phyloP scores from a whole-genome alignment of 2,329 filamentous ascomycete genomes.

The Colletotrichum tropicicola region DNA sequence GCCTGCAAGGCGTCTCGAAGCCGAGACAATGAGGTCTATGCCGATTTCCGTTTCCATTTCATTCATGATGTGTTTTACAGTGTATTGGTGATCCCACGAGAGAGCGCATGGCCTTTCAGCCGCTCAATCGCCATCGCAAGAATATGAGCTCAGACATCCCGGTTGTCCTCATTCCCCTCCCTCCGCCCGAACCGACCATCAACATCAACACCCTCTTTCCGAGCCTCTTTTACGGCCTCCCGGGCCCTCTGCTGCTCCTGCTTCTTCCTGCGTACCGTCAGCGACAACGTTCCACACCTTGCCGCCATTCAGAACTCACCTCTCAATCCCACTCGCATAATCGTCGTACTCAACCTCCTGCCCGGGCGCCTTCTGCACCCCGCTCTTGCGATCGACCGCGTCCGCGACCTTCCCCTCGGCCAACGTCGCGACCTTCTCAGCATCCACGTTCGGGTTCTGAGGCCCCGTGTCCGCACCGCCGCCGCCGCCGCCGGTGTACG shows the following conservation, averaged over 20 bases:
- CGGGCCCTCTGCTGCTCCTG: constrained; percentile 34
- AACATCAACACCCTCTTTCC: constrained; percentile 31
- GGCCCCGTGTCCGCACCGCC: no score
- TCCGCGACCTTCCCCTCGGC: constrained; percentile 37
- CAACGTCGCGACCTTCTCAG: constrained; percentile 35
- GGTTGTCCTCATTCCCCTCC: constrained; percentile 4
- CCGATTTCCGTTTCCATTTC: no score
- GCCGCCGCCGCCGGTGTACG: not conserved
- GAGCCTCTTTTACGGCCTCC: constrained; percentile 30
- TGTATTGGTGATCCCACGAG: not conserved
- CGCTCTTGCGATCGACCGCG: constrained; percentile 35
- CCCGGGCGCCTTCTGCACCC: constrained; percentile 33
- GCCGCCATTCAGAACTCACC: constrained; percentile 9
- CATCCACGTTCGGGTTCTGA: constrained; percentile 35
- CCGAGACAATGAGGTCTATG: no score
- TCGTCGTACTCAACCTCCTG: constrained; percentile 31
- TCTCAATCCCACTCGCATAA: constrained; percentile 32
- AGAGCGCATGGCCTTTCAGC: not conserved
- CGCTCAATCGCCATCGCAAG: not conserved
- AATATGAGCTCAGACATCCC: constrained; percentile 6
- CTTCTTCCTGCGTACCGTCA: constrained; percentile 33
- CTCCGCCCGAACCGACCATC: constrained; percentile 29
- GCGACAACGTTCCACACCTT: not conserved
- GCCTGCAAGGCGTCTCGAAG: no score
- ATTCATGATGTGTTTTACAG: no score